A percentile compares a stretch with the other conserved stretches of the same genome.
These are phyloP conservation scores for Trypanosoma caninum DNA, from an alignment of 208 protist genomes.

Conservation along the genomic window DNA sequence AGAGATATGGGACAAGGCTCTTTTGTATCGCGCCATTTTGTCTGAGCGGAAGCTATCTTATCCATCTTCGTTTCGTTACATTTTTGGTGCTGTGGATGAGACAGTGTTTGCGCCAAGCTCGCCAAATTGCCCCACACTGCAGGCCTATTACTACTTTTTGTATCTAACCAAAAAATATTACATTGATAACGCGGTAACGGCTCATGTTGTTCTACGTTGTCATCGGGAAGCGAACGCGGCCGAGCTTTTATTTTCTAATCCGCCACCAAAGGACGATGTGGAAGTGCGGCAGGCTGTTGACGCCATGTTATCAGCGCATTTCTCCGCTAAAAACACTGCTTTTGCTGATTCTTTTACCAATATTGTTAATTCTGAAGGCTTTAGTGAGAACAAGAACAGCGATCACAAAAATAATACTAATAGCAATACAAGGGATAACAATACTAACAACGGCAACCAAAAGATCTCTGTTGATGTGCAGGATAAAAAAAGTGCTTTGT, in stretches of 20 bases:
- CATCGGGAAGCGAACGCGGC: conserved; percentile 54
- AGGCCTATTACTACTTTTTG: conserved; percentile 70
- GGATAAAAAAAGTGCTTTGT: background rate
- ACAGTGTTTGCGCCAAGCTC: conserved; percentile 34
- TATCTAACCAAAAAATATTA: conserved; percentile 79
- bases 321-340: conserved; percentile 10
- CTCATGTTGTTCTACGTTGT: conserved; percentile 82
- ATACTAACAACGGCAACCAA: background rate
- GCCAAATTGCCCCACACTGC: conserved; percentile 36
- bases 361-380: no score
- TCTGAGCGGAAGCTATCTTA: conserved; percentile 62
- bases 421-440: background rate
- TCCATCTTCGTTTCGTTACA: conserved; percentile 62
- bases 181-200: conserved; percentile 82
- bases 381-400: no score
- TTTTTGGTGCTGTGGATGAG: conserved; percentile 48
- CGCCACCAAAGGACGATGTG: conserved; percentile 71
- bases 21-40: conserved; percentile 79
- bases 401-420: background rate
- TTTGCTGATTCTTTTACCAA: background rate
- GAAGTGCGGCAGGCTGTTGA: conserved; percentile 43
- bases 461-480: background rate
- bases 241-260: conserved; percentile 73
- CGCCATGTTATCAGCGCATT: background rate
- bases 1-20: conserved; percentile 81